These are phyloP conservation scores for Botrytis byssoidea DNA, from an alignment of 2,329 filamentous ascomycete genomes.

Conservation along the genomic window DNA sequence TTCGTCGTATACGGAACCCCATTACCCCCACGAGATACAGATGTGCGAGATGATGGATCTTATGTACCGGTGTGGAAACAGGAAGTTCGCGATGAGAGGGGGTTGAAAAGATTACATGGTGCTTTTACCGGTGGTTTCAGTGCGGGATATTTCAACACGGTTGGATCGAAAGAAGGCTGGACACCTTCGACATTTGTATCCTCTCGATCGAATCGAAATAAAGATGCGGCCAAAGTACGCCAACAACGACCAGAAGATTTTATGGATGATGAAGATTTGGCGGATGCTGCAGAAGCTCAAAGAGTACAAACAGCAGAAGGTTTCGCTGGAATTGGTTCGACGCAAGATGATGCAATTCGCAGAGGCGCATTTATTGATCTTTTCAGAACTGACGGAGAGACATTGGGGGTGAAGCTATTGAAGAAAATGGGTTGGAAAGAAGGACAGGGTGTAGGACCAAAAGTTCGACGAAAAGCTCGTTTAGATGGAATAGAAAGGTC, in stretches of 20 bases:
- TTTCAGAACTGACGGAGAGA: constrained; percentile 71
- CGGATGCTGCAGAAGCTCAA: constrained; percentile 77
- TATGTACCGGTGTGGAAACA: constrained; percentile 98
- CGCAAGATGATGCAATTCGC: constrained; percentile 52
- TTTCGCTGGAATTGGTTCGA: constrained; percentile 75
- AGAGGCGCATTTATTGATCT: constrained; percentile 64
- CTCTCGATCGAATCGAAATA: constrained; percentile 75
- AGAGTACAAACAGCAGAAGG: constrained; percentile 69
- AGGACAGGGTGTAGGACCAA: constrained; percentile 89
- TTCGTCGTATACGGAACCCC: constrained; percentile 83
- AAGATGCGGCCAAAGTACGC: constrained; percentile 55
- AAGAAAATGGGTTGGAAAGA: constrained; percentile 95
- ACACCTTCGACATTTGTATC: constrained; percentile 89
- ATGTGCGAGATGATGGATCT: constrained; percentile 82
- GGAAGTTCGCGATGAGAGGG: constrained; percentile 89
- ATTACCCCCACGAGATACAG: constrained; percentile 72
- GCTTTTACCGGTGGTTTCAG: constrained; percentile 97
- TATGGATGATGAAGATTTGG: constrained; percentile 96
- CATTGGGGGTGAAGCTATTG: constrained; percentile 80
- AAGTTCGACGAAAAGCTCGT: constrained; percentile 70
- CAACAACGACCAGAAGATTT: constrained; percentile 79
- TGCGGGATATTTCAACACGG: constrained; percentile 97
- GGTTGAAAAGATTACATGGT: constrained; percentile 86
- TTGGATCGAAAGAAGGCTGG: constrained; percentile 98
- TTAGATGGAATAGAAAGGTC: constrained; percentile 50